Percentiles rank a stretch among this genome's conserved stretches.
Evolutionary conservation across 495 filamentous ascomycete species (phyloP).

Genomic region (Entonaema liquescens): DNA sequence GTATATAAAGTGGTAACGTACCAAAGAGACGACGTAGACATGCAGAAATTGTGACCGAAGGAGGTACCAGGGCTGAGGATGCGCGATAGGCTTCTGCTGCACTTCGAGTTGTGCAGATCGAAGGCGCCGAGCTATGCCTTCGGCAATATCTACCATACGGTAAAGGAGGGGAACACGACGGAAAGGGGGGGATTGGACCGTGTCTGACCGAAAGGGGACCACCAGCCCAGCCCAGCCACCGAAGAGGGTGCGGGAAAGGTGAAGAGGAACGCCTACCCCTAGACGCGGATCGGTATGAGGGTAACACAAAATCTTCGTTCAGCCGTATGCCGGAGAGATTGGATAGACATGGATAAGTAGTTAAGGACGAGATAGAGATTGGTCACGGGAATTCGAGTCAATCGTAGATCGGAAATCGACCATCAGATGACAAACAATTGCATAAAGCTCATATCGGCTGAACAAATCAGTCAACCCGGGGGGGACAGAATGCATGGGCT

Average conservation of each 20-base stretch:
- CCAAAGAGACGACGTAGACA: slow-evolving; percentile 37
- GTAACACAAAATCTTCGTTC: slow-evolving; percentile 39
- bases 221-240: slow-evolving; percentile 38
- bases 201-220: slow-evolving; percentile 39
- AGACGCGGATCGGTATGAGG: slow-evolving; percentile 40
- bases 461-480: slow-evolving; percentile 45
- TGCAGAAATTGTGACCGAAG: slow-evolving; percentile 39
- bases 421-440: slow-evolving; percentile 45
- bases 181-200: slow-evolving; percentile 41
- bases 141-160: slow-evolving; percentile 34
- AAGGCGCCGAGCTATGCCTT: slow-evolving; percentile 31
- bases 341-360: slow-evolving; percentile 29
- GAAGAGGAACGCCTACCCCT: slow-evolving; percentile 24
- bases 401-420: slow-evolving; percentile 41
- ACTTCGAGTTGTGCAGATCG: slow-evolving; percentile 36
- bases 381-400: slow-evolving; percentile 36
- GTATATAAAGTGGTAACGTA: slow-evolving; percentile 36
- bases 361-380: slow-evolving; percentile 9
- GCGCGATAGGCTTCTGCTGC: slow-evolving; percentile 22
- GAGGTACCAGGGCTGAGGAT: slow-evolving; percentile 37
- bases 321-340: slow-evolving; percentile 35
- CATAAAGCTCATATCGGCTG: slow-evolving; percentile 45
- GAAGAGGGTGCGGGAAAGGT: slow-evolving; percentile 38
- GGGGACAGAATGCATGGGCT: slow-evolving; percentile 41
- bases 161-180: slow-evolving; percentile 31